These are phyloP conservation scores for Talaromyces adpressus DNA, from an alignment of 495 filamentous ascomycete genomes.

Conservation along the genomic window DNA sequence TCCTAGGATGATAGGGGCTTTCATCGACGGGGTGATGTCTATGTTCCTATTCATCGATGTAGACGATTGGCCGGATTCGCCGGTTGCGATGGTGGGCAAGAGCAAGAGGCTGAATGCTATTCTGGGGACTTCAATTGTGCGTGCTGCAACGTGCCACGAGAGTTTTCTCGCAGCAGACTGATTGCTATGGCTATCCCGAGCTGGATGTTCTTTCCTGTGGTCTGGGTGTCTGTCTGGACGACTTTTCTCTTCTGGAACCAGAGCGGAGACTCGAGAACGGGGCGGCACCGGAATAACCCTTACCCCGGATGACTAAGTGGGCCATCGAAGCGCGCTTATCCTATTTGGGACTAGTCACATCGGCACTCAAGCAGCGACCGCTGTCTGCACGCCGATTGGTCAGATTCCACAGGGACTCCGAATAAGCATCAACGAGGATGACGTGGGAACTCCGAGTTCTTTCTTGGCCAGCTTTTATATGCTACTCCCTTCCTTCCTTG, in stretches of 20 bases:
- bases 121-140: neutral
- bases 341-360: neutral
- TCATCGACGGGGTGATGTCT: constrained; percentile 6
- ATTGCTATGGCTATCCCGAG: neutral
- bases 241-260: neutral
- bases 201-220: neutral
- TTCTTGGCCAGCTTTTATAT: neutral
- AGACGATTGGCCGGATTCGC: constrained; percentile 3
- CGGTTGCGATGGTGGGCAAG: neutral
- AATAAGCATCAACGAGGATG: neutral
- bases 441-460: neutral
- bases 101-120: neutral
- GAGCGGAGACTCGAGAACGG: neutral
- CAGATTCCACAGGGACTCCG: neutral
- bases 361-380: neutral
- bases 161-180: neutral
- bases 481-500: neutral
- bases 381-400: neutral
- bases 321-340: neutral
- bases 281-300: neutral
- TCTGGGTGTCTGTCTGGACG: neutral
- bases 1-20: constrained; percentile 9
- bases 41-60: constrained; percentile 10
- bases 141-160: neutral
- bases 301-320: neutral